Evolutionary conservation across 2,329 filamentous ascomycete genomes (phyloP), one percentile per base, ranked within the genome.

Genomic region (Teratosphaeria gauchensis): DNA sequence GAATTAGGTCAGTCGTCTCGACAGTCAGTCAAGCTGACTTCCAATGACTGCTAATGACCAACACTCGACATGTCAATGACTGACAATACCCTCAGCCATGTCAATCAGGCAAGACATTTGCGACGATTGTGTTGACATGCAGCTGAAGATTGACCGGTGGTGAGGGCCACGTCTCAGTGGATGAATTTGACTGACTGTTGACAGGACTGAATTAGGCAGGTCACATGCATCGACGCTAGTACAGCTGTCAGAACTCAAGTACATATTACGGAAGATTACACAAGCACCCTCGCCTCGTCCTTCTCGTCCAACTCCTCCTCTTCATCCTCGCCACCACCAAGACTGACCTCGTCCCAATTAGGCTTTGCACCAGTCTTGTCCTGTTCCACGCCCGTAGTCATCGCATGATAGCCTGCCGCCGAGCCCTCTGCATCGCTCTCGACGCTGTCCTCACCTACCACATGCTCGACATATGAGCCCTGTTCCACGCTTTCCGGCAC

Each of bases 221-320:
- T 42, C 2, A n/a, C 5, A 48, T 48, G 42, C 42, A 48, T 48
- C 6, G 19, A 48, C 21, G 42, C 42, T 19, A 48, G 42, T 21
- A 48, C 42, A 48, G 16, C 42, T n/a, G n/a, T 48, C 42, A 5
- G n/a, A n/a, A 21, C 42, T 48, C 42, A 48, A 48, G 19, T 16
- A 21, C 42, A 4, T 19, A 16, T 19, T 48, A 48, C 42, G 16
- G n/a, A 53, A 53, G 7, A n/a, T 33, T 38, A 57, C 55, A 57
- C 55, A 7, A 53, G 16, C n/a, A 57, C 24, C 55, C 30, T 38
- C 12, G 33, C 32, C 55, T 53, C 55, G 35, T 57, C 55, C 55
- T 52, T 52, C 42, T 21, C 48, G 4, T 57, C 51, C 12, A 33
- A 21, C 11, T 42, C 32, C 6, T 33, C 32, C 16, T 33, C 21